These are phyloP conservation scores for Hymenoscyphus infarciens DNA, from an alignment of 2,329 filamentous ascomycete genomes.

Conservation along the genomic window DNA sequence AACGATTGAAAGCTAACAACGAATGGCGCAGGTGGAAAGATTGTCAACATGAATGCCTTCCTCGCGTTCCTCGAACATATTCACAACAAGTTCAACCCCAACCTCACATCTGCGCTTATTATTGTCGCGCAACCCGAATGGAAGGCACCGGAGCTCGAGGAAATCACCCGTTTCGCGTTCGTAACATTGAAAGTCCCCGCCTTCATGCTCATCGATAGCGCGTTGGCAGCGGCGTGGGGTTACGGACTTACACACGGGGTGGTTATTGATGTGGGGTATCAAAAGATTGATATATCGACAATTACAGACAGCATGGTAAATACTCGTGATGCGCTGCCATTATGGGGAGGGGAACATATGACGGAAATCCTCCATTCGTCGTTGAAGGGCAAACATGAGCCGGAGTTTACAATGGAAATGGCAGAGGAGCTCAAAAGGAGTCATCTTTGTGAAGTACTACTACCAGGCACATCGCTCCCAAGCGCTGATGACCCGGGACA, in stretches of 20 bases:
- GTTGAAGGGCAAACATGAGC: conserved; percentile 47
- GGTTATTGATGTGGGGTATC: conserved; percentile 84
- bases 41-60: conserved; percentile 89
- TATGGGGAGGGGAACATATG: conserved; percentile 82
- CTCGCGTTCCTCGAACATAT: conserved; percentile 91
- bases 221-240: conserved; percentile 82
- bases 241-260: conserved; percentile 72
- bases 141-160: conserved; percentile 83
- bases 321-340: conserved; percentile 56
- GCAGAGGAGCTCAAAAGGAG: conserved; percentile 68
- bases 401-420: conserved; percentile 60
- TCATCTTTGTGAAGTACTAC: conserved; percentile 62
- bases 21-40: conserved; percentile 60
- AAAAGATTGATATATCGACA: conserved; percentile 90
- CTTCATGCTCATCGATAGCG: conserved; percentile 85
- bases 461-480: conserved; percentile 47
- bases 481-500: conserved; percentile 44
- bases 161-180: conserved; percentile 89
- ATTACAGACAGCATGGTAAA: conserved; percentile 78
- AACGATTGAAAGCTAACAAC: conserved; percentile 15
- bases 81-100: conserved; percentile 82
- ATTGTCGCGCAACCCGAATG: conserved; percentile 87
- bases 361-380: conserved; percentile 69
- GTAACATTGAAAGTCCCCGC: conserved; percentile 95
- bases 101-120: conserved; percentile 91